Conservation (phyloP, 495 filamentous ascomycete genomes). For the Penicillium riverlandense region DNA sequence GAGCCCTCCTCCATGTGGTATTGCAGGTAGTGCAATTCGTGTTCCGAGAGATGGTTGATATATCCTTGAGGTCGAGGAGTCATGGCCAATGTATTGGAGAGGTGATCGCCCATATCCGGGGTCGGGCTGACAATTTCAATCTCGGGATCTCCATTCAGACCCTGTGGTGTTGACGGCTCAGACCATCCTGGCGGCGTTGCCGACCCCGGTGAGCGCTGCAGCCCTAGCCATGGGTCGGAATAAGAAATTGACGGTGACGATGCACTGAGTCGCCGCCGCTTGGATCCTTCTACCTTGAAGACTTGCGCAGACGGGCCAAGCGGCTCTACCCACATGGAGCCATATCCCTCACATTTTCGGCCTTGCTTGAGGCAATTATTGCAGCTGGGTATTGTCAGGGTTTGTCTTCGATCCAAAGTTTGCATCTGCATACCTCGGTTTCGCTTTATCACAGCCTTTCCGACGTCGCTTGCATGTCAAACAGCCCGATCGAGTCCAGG, state of each 20-base stretch:
- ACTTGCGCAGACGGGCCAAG: constrained; percentile 27
- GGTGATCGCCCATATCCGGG: no score
- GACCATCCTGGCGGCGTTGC: constrained; percentile 4
- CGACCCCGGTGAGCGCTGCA: constrained; percentile 5
- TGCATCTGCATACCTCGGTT: constrained; percentile 25
- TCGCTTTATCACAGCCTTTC: constrained; percentile 39
- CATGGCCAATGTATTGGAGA: background rate
- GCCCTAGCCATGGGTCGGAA: constrained; percentile 7
- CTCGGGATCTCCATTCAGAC: background rate
- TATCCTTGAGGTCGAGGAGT: constrained; percentile 8
- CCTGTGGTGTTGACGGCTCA: constrained; percentile 3
- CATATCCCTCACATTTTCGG: constrained; percentile 35
- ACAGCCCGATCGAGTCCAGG: constrained; percentile 39
- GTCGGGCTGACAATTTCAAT: no score
- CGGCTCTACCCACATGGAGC: constrained; percentile 36
- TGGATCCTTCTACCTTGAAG: constrained; percentile 21
- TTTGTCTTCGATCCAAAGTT: background rate
- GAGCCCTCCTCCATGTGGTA: constrained; percentile 37
- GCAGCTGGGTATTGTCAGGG: constrained; percentile 16
- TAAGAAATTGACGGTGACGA: constrained; percentile 11
- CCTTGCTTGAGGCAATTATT: constrained; percentile 34
- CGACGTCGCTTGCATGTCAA: constrained; percentile 38
- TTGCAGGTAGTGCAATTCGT: constrained; percentile 37
- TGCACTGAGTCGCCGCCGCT: constrained; percentile 17
- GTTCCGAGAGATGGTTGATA: constrained; percentile 24